Conservation (phyloP, 2,329 filamentous ascomycete genomes). For the Phyllosticta paracitricarpa region DNA sequence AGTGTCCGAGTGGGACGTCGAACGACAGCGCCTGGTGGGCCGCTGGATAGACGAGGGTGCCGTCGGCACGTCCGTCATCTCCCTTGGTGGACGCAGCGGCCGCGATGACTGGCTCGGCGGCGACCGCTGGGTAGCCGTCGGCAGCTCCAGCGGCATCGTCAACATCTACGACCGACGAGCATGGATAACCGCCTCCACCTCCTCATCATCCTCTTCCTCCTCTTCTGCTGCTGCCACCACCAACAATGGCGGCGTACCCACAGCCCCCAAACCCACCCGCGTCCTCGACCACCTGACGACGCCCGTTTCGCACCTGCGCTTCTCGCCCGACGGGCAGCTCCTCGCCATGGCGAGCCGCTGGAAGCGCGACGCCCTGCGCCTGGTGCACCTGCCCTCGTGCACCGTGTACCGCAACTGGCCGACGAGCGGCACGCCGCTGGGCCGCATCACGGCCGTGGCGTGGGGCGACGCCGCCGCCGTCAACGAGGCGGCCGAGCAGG, state of each 20-base stretch:
- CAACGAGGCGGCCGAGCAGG: slow-evolving; percentile 41
- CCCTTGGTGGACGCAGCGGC: slow-evolving; percentile 61
- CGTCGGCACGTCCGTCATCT: slow-evolving; percentile 68
- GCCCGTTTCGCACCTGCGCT: slow-evolving; percentile 65
- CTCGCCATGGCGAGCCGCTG: slow-evolving; percentile 75
- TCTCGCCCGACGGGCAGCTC: slow-evolving; percentile 83
- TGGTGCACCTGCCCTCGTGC: slow-evolving; percentile 85
- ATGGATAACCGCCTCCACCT: slow-evolving; percentile 32
- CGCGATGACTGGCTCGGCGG: slow-evolving; percentile 55
- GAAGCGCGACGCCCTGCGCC: slow-evolving; percentile 77
- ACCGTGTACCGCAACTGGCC: slow-evolving; percentile 98
- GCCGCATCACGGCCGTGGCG: slow-evolving; percentile 57
- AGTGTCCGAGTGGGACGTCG: slow-evolving; percentile 78
- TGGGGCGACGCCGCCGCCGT: slow-evolving; percentile 35
- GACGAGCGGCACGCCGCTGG: slow-evolving; percentile 78
- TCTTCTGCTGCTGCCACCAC: slow-evolving; percentile 21
- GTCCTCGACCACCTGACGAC: slow-evolving; percentile 81
- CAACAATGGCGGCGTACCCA: slow-evolving; percentile 45
- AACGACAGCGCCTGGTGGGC: slow-evolving; percentile 57
- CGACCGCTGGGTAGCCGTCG: slow-evolving; percentile 82
- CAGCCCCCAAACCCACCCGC: slow-evolving; percentile 60
- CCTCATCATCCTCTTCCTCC: neutral
- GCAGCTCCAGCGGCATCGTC: slow-evolving; percentile 76
- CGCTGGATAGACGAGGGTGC: slow-evolving; percentile 87
- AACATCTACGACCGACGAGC: slow-evolving; percentile 82